Evolutionary conservation across 257 asterid genomes (phyloP).

Genomic region (Echium plantagineum): DNA sequence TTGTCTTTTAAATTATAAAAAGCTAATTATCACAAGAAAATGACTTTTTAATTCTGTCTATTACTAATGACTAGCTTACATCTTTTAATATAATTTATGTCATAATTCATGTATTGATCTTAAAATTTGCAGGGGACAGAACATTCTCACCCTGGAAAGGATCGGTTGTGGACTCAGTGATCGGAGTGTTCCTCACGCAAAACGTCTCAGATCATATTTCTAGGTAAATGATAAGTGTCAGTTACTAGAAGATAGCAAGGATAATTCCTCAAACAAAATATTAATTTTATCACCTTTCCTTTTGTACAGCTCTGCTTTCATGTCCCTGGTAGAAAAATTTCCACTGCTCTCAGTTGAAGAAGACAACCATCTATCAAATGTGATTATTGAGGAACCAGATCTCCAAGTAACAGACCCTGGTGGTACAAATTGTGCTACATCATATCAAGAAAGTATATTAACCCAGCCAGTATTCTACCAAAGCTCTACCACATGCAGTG

Average conservation of each 20-base stretch:
- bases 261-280: not conserved
- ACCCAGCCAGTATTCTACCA: constrained; percentile 26
- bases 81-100: not conserved
- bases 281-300: constrained; percentile 3
- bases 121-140: constrained; percentile 64
- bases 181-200: constrained; percentile 95
- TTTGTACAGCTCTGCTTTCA: constrained; percentile 82
- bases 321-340: constrained; percentile 84
- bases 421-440: constrained; percentile 44
- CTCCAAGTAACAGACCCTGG: constrained; percentile 55
- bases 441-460: constrained; percentile 24
- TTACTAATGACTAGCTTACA: not conserved
- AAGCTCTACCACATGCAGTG: constrained; percentile 34
- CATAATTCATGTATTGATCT: not conserved
- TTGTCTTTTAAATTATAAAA: no score
- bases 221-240: constrained; percentile 37
- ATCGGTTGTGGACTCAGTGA: constrained; percentile 94
- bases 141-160: constrained; percentile 95
- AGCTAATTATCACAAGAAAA: no score
- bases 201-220: constrained; percentile 97
- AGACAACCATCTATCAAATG: constrained; percentile 15
- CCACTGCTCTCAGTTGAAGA: constrained; percentile 30
- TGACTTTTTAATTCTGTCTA: not conserved
- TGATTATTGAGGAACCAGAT: constrained; percentile 42
- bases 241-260: not conserved